A percentile compares a stretch with the other conserved stretches of the same genome.
Conservation (phyloP, 2,329 filamentous ascomycete species). For the Torrubiella hemipterigena region DNA sequence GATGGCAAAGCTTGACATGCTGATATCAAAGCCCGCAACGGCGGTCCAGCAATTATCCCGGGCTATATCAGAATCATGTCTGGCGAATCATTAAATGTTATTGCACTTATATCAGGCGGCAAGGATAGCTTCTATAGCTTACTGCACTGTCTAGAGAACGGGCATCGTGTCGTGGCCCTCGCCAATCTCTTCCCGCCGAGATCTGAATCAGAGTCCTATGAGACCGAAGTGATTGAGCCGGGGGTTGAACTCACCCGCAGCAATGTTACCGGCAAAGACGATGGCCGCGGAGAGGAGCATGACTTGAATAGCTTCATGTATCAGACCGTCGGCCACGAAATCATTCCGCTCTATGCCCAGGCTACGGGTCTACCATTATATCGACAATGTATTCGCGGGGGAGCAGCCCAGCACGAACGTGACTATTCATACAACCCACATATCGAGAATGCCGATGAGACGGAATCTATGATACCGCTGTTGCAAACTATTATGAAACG, state of each 20-base stretch:
- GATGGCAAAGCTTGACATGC: too few species aligned
- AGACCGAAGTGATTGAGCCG: conserved; percentile 6
- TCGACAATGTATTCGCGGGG: conserved; percentile 62
- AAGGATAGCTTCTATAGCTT: conserved; percentile 95
- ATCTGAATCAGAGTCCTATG: background rate
- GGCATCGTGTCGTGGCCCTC: conserved; percentile 74
- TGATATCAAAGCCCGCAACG: too few species aligned
- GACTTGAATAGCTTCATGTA: conserved; percentile 98
- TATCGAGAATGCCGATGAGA: conserved; percentile 54
- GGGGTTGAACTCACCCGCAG: conserved; percentile 5
- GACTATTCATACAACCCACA: conserved; percentile 45
- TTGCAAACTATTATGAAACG: conserved; percentile 51
- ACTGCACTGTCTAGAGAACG: conserved; percentile 78
- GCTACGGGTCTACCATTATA: conserved; percentile 78
- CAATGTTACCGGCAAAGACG: background rate
- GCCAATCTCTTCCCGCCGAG: conserved; percentile 67
- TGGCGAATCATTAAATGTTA: conserved; percentile 53
- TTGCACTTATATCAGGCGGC: conserved; percentile 87
- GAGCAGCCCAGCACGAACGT: conserved; percentile 55
- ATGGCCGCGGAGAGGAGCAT: conserved; percentile 13
- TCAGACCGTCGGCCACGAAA: conserved; percentile 83
- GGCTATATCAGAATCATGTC: conserved; percentile 20
- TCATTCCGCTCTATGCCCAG: conserved; percentile 73
- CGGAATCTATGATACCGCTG: conserved; percentile 72
- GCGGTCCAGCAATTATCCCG: too few species aligned